Percentiles rank a stretch among this genome's conserved stretches.
phyloP scores from a whole-genome alignment of 768 basidiomycete species.

The Lentinus brumalis region DNA sequence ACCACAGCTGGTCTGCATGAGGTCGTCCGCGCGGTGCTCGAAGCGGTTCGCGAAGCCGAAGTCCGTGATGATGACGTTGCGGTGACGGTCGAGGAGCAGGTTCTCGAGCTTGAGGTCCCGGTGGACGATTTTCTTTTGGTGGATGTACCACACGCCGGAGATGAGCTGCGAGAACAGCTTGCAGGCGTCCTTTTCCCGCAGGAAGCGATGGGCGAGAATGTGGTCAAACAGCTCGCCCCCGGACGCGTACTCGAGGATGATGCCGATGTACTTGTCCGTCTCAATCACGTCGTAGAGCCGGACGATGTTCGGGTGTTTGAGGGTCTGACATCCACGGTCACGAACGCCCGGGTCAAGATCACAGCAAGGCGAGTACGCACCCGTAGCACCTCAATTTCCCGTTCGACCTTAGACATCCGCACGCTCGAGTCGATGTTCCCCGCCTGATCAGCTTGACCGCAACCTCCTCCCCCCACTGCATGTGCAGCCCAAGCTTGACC shows the following conservation, averaged over 20 bases:
- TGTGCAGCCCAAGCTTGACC: slow-evolving; percentile 96
- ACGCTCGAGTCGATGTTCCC: slow-evolving; percentile 84
- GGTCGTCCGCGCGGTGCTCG: slow-evolving; percentile 87
- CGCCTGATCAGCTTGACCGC: slow-evolving; percentile 96
- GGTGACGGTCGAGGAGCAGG: slow-evolving; percentile 91
- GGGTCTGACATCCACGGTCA: slow-evolving; percentile 50
- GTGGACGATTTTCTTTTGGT: slow-evolving; percentile 98
- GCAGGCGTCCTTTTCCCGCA: slow-evolving; percentile 91
- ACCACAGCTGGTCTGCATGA: slow-evolving; percentile 98
- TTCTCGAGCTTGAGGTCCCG: slow-evolving; percentile 99
- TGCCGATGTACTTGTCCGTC: slow-evolving; percentile 99
- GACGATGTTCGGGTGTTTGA: slow-evolving; percentile 98
- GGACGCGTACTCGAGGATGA: slow-evolving; percentile 97
- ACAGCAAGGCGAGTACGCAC: slow-evolving; percentile 48
- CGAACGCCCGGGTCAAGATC: slow-evolving; percentile 21
- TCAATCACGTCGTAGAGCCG: slow-evolving; percentile 98
- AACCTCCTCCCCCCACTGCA: slow-evolving; percentile 95
- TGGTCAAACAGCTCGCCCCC: slow-evolving; percentile 99
- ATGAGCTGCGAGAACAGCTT: slow-evolving; percentile 98
- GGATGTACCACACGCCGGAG: slow-evolving; percentile 98
- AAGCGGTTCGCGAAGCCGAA: slow-evolving; percentile 99
- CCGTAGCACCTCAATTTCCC: slow-evolving; percentile 96
- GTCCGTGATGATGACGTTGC: slow-evolving; percentile 99
- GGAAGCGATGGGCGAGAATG: slow-evolving; percentile 95
- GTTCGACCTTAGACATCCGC: slow-evolving; percentile 92